Evolutionary conservation across 2,329 filamentous ascomycete species (phyloP), one percentile per base, ranked within the genome.

Genomic region (Cyanodermella asteris): DNA sequence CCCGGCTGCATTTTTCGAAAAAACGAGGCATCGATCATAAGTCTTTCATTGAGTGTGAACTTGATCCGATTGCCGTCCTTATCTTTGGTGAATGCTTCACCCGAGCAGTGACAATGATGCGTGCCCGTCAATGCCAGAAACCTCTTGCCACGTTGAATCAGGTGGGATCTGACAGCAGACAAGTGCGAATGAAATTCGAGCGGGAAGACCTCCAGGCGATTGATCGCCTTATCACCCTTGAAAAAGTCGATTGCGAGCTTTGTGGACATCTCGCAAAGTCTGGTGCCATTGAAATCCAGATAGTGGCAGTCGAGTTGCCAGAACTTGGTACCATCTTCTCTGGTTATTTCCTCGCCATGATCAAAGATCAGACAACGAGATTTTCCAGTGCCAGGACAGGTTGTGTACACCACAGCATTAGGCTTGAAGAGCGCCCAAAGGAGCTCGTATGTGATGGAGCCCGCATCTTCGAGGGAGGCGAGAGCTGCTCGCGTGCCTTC

Each of bases 1-100:
- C 28, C 28, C 13, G 21, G 21, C 20, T 30, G 23, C 17, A 4
- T 11, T 24, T 28, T 23, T 4, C 18, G 11, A 22, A 30, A 30
- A 18, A 24, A 27, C 17, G 21, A 17, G 3, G 22, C 7, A 28
- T 30, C 20, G 22, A 30, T 20, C 16, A 30, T 30, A 16, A 30
- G 23, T 9, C 25, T 70, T 10, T 80, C 75, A 33, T 81, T 78
- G 44, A 91, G 72, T 40, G 78, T 80, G 45, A 90, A 71, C 44
- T 80, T 82, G 41, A 75, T 52, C 7, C n/a, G n/a, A n/a, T n/a
- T n/a, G 13, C 29, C 27, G 13, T 13, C 29, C 10, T 18, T 23
- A 23, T 29, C 18, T 20, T 22, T 25, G 5, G 21, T 15, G 24
- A 31, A 28, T 13, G 27, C 22, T 20, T 24, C 29, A 9, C 27